Percentiles rank a stretch among this genome's conserved stretches.
Evolutionary conservation across 1,284 basidiomycete genomes (phyloP).

Genomic region (Boletus hoseneyae): DNA sequence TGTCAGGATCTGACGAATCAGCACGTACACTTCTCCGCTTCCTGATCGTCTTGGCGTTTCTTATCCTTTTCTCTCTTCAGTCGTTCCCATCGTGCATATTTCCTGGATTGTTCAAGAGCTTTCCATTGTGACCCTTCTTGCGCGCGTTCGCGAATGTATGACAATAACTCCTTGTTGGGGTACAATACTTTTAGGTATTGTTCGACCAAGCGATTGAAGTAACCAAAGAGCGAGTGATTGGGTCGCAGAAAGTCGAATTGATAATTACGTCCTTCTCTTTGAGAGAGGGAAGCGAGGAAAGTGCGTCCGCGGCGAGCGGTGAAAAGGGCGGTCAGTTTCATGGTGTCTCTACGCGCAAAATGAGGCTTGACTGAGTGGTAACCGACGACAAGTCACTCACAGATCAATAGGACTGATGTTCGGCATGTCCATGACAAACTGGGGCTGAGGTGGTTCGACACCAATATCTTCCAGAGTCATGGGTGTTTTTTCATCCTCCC

Average conservation of each 20-base stretch:
- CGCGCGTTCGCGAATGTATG: constrained; percentile 61
- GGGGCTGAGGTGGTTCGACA: constrained; percentile 78
- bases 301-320: constrained; percentile 88
- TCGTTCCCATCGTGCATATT: constrained; percentile 88
- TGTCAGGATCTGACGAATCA: constrained; percentile 4
- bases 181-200: constrained; percentile 92
- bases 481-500: constrained; percentile 34
- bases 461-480: constrained; percentile 52
- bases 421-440: constrained; percentile 88
- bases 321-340: constrained; percentile 94
- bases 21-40: constrained; percentile 75
- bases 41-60: constrained; percentile 84
- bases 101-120: constrained; percentile 72
- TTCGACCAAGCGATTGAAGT: constrained; percentile 96
- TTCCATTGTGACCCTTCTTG: constrained; percentile 68
- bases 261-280: constrained; percentile 91
- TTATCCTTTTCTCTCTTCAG: constrained; percentile 82
- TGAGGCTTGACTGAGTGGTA: constrained; percentile 17
- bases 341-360: constrained; percentile 63
- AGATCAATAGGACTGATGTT: constrained; percentile 89
- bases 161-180: constrained; percentile 74
- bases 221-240: constrained; percentile 92
- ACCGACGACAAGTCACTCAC: constrained; percentile 46
- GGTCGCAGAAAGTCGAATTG: constrained; percentile 98
- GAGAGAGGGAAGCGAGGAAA: constrained; percentile 84